Base-by-base conservation (phyloP, 1,284 basidiomycete genomes). In the Cutaneotrichosporon cavernicola region DNA sequence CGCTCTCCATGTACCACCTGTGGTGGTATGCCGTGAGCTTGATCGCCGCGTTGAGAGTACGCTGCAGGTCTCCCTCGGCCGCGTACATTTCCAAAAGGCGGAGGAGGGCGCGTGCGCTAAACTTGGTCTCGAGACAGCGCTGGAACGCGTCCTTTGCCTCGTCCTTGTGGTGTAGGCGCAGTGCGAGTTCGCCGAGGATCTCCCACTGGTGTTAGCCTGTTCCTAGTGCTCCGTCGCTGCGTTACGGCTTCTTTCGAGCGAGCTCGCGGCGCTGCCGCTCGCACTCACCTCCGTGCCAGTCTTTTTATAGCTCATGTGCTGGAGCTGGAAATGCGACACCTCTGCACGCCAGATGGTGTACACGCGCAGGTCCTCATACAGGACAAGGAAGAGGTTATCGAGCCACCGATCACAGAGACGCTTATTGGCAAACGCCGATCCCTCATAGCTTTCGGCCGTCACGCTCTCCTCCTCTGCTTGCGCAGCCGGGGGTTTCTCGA, bases 311-410 rank as follows among this genome's bases (percentile, higher is more conserved):
- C 94, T 93, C 67, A 98, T 90, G 71, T 96, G 78, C 68, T 98
- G 96, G 0, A 91, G 93, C 77, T 96, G 97, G 86, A 97, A 99
- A 76, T 99, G 96, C 0, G 93, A 92, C n/a, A 98, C 90, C 77
- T 99, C 97, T 4, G 97, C 96, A 22, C 96, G 88, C 88, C 97
- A 99, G 75, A 99, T 99, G 0, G 97, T 99, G 89, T 96, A 99
- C 13, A 99, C 91, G n/a, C 97, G 88, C 57, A 99, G 83, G 77
- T 99, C 96, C 89, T 98, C 95, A 78, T 98, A 98, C 5, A 98
- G 83, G 2, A 98, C 94, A 92, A 99, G 95, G 82, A 99, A 99
- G 62, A 99, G 80, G 73, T 99, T 99, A 78, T 98, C 76, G 60
- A 99, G 84, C 96, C 96, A 99, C 57, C 97, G 85, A 77, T 99